Evolutionary conservation across 495 filamentous ascomycete species (phyloP).

Genomic region (Thozetella sp.): DNA sequence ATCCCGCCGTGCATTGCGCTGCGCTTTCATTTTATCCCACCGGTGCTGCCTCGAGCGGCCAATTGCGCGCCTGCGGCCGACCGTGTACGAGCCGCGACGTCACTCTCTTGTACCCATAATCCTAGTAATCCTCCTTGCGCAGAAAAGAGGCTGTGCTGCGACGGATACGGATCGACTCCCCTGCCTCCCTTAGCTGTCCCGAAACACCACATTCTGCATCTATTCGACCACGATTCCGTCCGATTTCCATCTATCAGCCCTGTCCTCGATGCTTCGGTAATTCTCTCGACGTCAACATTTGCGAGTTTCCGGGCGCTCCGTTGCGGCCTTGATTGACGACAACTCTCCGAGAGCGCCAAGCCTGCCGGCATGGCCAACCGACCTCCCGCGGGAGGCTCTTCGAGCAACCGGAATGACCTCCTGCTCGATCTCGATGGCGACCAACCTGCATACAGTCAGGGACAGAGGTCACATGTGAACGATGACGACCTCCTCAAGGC

Average conservation of each 20-base stretch:
- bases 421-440: conserved; percentile 74
- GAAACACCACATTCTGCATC: conserved; percentile 5
- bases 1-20: background rate
- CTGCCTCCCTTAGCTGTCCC: conserved; percentile 3
- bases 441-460: conserved; percentile 70
- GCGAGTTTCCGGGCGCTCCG: conserved; percentile 27
- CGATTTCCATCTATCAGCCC: conserved; percentile 1
- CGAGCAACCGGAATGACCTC: conserved; percentile 66
- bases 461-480: conserved; percentile 69
- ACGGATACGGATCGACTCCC: conserved; percentile 11
- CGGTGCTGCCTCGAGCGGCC: background rate
- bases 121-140: conserved; percentile 18
- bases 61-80: background rate
- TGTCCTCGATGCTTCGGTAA: conserved; percentile 9
- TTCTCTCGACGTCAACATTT: conserved; percentile 9
- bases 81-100: background rate
- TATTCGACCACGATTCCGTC: background rate
- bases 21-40: background rate
- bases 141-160: conserved; percentile 35
- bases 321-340: conserved; percentile 32
- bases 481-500: conserved; percentile 76
- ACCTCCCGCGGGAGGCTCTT: conserved; percentile 59
- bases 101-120: background rate
- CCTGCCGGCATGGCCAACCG: conserved; percentile 68
- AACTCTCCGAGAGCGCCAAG: conserved; percentile 5